These are phyloP conservation scores for Bolboschoenoplectus hybrid DNA, from an alignment of 202 grass and related monocot species.

Conservation along the genomic window DNA sequence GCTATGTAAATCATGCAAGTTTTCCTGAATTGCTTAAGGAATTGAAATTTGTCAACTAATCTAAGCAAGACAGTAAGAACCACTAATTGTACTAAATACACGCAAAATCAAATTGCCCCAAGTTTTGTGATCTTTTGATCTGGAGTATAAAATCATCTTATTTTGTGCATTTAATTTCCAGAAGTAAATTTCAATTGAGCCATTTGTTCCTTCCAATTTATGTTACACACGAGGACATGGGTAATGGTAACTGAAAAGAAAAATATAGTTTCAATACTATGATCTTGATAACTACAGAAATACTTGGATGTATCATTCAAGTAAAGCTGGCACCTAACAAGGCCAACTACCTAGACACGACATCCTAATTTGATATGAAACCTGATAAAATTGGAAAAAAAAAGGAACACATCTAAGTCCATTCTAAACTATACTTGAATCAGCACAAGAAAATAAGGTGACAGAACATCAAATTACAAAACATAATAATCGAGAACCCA, in stretches of 20 bases:
- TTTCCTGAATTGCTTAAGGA: background rate
- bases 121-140: background rate
- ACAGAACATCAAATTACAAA: background rate
- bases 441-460: background rate
- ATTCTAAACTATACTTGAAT: background rate
- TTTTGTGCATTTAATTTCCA: background rate
- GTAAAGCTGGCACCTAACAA: no score
- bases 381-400: background rate
- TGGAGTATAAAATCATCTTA: background rate
- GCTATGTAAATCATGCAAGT: background rate
- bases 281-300: background rate
- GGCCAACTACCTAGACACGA: no score
- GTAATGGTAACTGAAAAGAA: background rate
- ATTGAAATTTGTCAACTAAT: background rate
- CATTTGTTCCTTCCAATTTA: background rate
- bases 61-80: background rate
- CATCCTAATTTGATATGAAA: background rate
- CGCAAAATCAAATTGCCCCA: background rate
- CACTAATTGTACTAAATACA: background rate
- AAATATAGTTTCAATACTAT: no score
- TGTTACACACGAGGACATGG: background rate
- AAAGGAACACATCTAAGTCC: background rate
- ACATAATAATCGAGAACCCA: background rate
- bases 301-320: background rate
- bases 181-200: background rate